Evolutionary conservation across 371 early-diverging fungal genomes (phyloP).

Genomic region (Mucor saturninus): DNA sequence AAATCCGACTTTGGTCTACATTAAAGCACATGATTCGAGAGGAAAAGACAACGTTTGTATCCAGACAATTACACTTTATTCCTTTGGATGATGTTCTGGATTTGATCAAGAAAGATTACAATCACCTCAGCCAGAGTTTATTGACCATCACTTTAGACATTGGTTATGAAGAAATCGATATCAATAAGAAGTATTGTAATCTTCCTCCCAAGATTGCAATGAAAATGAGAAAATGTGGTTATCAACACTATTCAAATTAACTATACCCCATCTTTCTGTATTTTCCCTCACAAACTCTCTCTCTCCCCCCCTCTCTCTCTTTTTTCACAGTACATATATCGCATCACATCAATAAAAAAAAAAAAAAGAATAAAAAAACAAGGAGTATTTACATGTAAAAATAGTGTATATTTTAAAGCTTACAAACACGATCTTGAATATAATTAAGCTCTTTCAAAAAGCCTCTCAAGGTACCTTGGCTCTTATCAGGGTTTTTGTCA

Average conservation of each 20-base stretch:
- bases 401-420: slow-evolving; percentile 14
- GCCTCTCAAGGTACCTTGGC: slow-evolving; percentile 86
- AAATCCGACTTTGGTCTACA: slow-evolving; percentile 70
- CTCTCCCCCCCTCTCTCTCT: no score
- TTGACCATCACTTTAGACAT: slow-evolving; percentile 74
- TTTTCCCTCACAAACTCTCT: not conserved
- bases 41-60: slow-evolving; percentile 60
- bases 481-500: slow-evolving; percentile 76
- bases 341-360: no score
- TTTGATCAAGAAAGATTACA: slow-evolving; percentile 64
- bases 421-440: slow-evolving; percentile 24
- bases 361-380: no score
- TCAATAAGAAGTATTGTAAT: slow-evolving; percentile 28
- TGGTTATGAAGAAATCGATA: slow-evolving; percentile 13
- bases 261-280: not conserved
- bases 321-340: no score
- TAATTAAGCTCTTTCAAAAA: slow-evolving; percentile 63
- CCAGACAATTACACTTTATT: slow-evolving; percentile 62
- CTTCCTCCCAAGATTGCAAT: slow-evolving; percentile 53
- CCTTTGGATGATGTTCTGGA: slow-evolving; percentile 65
- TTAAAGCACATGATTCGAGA: slow-evolving; percentile 46
- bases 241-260: not conserved
- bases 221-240: slow-evolving; percentile 44
- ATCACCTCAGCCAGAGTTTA: slow-evolving; percentile 60
- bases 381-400: not conserved